Evolutionary conservation across 2,329 filamentous ascomycete genomes (phyloP).

Genomic region (Triangularia verruculosa): DNA sequence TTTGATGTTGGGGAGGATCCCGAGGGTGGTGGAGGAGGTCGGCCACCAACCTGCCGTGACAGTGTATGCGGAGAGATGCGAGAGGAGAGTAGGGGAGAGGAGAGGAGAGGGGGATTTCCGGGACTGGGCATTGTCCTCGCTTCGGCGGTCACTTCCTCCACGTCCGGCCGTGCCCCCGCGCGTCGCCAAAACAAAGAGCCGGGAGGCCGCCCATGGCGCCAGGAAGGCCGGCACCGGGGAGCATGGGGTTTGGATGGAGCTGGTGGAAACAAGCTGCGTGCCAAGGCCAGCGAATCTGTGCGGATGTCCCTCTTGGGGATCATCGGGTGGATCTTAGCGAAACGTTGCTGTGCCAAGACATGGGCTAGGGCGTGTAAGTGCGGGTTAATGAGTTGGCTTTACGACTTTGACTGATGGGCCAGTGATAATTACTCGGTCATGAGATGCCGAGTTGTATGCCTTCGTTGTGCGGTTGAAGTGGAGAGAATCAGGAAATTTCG

Average conservation of each 20-base stretch:
- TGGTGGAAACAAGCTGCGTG: slow-evolving; percentile 15
- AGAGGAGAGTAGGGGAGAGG: too few relatives aligned
- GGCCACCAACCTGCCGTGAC: too few relatives aligned
- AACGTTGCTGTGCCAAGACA: slow-evolving; percentile 13
- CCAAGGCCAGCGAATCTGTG: slow-evolving; percentile 10
- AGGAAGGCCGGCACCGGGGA: slow-evolving; percentile 13
- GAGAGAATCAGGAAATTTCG: not conserved
- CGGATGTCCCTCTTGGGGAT: slow-evolving; percentile 6
- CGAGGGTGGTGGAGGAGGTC: too few relatives aligned
- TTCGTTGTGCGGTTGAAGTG: not conserved
- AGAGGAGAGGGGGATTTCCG: too few relatives aligned
- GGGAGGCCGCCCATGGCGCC: slow-evolving; percentile 24
- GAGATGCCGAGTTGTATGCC: not conserved
- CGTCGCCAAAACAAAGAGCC: slow-evolving; percentile 7
- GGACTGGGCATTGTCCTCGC: not conserved
- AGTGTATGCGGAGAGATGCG: too few relatives aligned
- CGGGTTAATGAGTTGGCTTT: slow-evolving; percentile 4
- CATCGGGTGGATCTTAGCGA: slow-evolving; percentile 9
- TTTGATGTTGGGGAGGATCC: not conserved
- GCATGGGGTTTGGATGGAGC: slow-evolving; percentile 6
- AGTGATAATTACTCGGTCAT: not conserved
- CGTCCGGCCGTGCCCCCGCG: slow-evolving; percentile 13
- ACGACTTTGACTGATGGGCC: not conserved
- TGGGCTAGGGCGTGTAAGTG: slow-evolving; percentile 5
- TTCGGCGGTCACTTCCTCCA: slow-evolving; percentile 9